Evolutionary conservation across 352 stramenopile genomes (phyloP), one percentile per base, ranked within the genome.

Genomic region (Pythium insidiosum): DNA sequence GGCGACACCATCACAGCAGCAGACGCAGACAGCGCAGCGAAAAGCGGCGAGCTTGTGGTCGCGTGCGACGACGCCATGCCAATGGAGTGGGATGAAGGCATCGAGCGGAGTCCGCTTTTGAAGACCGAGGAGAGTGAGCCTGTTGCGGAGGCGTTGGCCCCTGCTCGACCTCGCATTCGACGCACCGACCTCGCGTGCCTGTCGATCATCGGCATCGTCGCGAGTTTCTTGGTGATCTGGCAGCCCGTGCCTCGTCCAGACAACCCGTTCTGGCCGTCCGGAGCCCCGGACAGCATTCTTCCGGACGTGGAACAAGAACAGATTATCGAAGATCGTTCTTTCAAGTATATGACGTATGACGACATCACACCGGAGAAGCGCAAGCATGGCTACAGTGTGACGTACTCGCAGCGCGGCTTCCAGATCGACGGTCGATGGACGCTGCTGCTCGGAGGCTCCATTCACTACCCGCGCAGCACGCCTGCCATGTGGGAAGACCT

Each of bases 401-500:
- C 50, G 21, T 75, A 73, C 34, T 67, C 63, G 5, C n/a, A 51
- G 25, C 62, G 70, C 30, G 67, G 76, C 2, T 86, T 88, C 38
- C 59, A 63, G 34, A 70, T 88, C 28, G 76, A 86, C 34, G 73
- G 71, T 36, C 56, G 35, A 22, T 38, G 50, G 31, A 84, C 69
- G 41, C 56, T 88, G 33, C 53, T 88, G 21, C 50, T 88, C 3
- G 73, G 76, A 29, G 72, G 73, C 4, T 85, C 69, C n/a, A 77
- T 88, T 31, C 68, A 83, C 45, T 85, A 86, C 49, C 47, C 66
- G 22, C 56, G 67, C 16, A 84, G 66, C 43, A 72, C 68, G 26
- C 49, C 50, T 0, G 61, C 34, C 1, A 73, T 73, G 57, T 89
- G 73, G 77, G 54, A 73, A 39, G 48, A 74, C 30, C 30, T 84